phyloP scores from a whole-genome alignment of 805 yeast genomes.

The Myxozyma monticola region DNA sequence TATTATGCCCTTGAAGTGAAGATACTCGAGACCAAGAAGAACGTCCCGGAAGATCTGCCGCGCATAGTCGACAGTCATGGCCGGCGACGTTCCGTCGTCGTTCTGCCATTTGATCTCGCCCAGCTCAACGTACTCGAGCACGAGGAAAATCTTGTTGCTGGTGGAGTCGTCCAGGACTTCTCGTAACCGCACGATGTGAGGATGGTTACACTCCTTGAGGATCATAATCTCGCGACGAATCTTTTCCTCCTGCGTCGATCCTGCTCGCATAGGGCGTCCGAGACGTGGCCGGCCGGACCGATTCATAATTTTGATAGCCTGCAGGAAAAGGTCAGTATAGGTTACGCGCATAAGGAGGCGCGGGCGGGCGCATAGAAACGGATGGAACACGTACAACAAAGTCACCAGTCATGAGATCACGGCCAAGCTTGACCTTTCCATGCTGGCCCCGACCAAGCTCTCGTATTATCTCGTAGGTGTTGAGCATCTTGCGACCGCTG shows the following conservation, averaged over 20 bases:
- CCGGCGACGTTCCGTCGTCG: constrained; percentile 55
- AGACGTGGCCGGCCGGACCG: constrained; percentile 58
- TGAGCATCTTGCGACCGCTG: constrained; percentile 73
- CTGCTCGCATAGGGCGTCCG: constrained; percentile 43
- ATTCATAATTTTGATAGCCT: constrained; percentile 88
- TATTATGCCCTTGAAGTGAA: constrained; percentile 85
- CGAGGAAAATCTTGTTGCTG: constrained; percentile 83
- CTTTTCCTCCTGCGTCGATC: constrained; percentile 62
- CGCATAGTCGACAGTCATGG: constrained; percentile 64
- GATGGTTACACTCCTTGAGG: constrained; percentile 88
- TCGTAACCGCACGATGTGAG: constrained; percentile 81
- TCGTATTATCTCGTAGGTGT: constrained; percentile 81
- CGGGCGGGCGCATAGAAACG: too few relatives aligned
- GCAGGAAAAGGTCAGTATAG: neutral
- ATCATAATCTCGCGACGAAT: constrained; percentile 87
- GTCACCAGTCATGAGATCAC: constrained; percentile 56
- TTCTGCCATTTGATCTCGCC: constrained; percentile 89
- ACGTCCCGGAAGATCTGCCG: constrained; percentile 79
- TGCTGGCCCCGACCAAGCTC: constrained; percentile 97
- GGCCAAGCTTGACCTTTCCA: constrained; percentile 94
- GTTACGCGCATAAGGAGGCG: neutral
- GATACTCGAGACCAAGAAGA: constrained; percentile 80
- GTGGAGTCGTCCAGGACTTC: constrained; percentile 86
- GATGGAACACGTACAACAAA: constrained; percentile 26
- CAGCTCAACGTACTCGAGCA: constrained; percentile 81